Evolutionary conservation across 768 basidiomycete species (phyloP).

Genomic region (Amanita rubescens): DNA sequence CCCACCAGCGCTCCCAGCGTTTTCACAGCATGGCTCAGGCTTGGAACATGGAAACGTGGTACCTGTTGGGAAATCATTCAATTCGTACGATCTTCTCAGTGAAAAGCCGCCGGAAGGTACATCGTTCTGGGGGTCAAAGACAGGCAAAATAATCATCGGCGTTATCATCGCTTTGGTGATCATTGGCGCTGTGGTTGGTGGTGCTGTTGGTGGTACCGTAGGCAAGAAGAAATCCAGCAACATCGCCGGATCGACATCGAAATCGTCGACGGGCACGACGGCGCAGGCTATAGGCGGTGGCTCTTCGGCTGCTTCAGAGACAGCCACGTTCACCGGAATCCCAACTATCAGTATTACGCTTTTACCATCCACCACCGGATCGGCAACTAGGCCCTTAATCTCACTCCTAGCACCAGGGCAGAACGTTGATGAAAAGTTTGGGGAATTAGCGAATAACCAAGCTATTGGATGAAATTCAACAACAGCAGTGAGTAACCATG

Average conservation of each 20-base stretch:
- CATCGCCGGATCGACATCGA: too few species aligned
- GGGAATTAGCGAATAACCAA: not conserved
- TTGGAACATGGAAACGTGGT: conserved; percentile 9
- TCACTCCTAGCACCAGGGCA: too few species aligned
- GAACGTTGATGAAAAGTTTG: too few species aligned
- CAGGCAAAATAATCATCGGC: conserved; percentile 31
- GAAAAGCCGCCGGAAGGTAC: not conserved
- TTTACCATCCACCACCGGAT: too few species aligned
- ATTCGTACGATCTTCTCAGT: conserved; percentile 10
- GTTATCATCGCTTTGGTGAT: conserved; percentile 31
- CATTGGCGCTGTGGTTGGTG: conserved; percentile 48
- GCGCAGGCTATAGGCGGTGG: not conserved
- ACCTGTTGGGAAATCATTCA: not conserved
- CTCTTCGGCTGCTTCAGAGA: too few species aligned
- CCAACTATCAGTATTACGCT: too few species aligned
- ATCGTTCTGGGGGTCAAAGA: conserved; percentile 47
- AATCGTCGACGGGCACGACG: not conserved
- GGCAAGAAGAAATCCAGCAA: not conserved
- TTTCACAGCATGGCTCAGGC: conserved; percentile 14
- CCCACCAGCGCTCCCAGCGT: conserved; percentile 6
- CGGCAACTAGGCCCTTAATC: too few species aligned
- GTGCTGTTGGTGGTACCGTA: conserved; percentile 46
- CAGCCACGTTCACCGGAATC: too few species aligned
- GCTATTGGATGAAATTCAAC: not conserved
- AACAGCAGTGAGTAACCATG: not conserved